Base-by-base conservation (phyloP, 768 basidiomycete species). In the Suillus sp. region DNA sequence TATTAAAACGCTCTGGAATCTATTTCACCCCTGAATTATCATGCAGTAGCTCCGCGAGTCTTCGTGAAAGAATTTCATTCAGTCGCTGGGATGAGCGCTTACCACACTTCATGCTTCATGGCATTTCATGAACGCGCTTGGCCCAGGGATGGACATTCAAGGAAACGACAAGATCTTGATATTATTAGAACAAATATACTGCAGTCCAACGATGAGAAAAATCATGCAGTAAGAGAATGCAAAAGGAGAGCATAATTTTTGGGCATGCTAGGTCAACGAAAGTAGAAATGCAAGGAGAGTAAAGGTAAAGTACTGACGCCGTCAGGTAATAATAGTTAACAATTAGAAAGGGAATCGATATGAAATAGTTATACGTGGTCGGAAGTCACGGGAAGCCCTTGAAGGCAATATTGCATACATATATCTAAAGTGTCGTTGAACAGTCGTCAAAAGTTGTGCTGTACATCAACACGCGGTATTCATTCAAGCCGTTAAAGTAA, bases 291-390 rank as follows among this genome's bases (percentile, higher is more conserved):
- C 25, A 57, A 57, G 25, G 56, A 57, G 37, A 27, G 56, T 57
- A 57, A 34, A 34, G 32, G 56, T 57, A 57, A 34, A 34, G 32
- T 34, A 30, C 56, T 57, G 55, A 56, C 55, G 6, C 56, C 2
- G 56, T 57, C 56, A 57, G 56, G 56, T 57, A 40, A 57, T 57
- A 22, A 57, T 57, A 57, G 11, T 40, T 27, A 40, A 27, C 35
- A 40, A 57, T 57, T 57, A 57, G 38, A 40, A 57, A 57, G 37
- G 56, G 27, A 40, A 57, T 57, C 18, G 25, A 40, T 40, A 57
- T 25, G 38, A 57, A 57, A 38, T 56, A 56, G 35, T 22, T 38
- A 37, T 56, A 37, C 55, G 35, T 25, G 16, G 37, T 38, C n/a
- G 25, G 38, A 38, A 9, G 55, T 38, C 32, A 53, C 32, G 11